Evolutionary conservation across 2,329 filamentous ascomycete genomes (phyloP).

Genomic region (Claviceps purpurea): DNA sequence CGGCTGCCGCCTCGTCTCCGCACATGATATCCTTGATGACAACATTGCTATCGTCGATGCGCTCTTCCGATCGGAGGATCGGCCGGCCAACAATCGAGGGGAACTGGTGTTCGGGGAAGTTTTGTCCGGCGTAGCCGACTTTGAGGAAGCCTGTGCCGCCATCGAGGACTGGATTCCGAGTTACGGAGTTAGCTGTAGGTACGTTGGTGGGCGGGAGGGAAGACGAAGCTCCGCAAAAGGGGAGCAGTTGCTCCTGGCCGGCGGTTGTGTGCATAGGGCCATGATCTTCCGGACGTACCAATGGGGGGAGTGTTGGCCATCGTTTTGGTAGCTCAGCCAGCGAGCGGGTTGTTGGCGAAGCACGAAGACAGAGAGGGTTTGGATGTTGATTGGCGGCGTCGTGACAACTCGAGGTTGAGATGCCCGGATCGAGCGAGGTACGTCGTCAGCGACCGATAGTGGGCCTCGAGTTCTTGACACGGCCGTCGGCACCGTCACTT

Average conservation of each 20-base stretch:
- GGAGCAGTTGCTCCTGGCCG: neutral
- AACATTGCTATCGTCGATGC: slow-evolving; percentile 42
- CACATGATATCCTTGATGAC: slow-evolving; percentile 98
- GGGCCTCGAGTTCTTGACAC: too few species aligned
- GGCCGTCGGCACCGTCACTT: slow-evolving; percentile 8
- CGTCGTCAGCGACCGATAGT: slow-evolving; percentile 5
- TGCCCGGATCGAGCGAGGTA: neutral
- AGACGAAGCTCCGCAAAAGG: neutral
- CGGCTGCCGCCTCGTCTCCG: slow-evolving; percentile 91
- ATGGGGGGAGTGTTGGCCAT: slow-evolving; percentile 43
- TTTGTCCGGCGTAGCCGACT: slow-evolving; percentile 97
- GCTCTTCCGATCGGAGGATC: slow-evolving; percentile 92
- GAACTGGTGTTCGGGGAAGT: slow-evolving; percentile 98
- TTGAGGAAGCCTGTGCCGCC: slow-evolving; percentile 99
- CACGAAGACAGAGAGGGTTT: neutral
- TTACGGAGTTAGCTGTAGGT: slow-evolving; percentile 1
- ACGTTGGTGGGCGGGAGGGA: neutral
- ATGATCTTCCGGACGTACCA: slow-evolving; percentile 25
- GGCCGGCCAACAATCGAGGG: slow-evolving; percentile 96
- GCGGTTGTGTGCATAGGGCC: neutral
- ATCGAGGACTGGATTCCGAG: slow-evolving; percentile 65
- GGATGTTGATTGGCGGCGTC: slow-evolving; percentile 6
- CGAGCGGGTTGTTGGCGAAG: neutral
- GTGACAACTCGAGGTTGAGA: neutral
- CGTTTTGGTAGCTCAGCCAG: slow-evolving; percentile 15